Evolutionary conservation across 2,329 filamentous ascomycete genomes (phyloP).

Genomic region (Drechmeria coniospora): DNA sequence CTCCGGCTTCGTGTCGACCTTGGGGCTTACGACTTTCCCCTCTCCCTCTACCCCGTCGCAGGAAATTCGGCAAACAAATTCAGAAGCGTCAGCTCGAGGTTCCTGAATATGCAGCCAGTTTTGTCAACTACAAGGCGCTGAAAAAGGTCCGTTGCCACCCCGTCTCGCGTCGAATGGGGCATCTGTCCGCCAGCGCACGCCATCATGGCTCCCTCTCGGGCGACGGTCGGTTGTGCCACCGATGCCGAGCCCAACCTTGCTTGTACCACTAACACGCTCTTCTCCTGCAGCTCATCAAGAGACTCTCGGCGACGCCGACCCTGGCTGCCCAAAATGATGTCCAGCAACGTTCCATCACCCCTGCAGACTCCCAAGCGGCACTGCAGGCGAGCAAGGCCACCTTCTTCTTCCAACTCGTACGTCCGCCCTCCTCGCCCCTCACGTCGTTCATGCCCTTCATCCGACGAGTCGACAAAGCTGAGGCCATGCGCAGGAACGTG

Average conservation of each 20-base stretch:
- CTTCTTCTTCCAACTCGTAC: constrained; percentile 95
- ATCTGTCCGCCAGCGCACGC: not conserved
- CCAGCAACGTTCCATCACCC: constrained; percentile 27
- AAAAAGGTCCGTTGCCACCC: constrained; percentile 59
- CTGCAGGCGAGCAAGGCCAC: constrained; percentile 95
- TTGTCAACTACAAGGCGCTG: constrained; percentile 97
- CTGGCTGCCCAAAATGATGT: constrained; percentile 60
- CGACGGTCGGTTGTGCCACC: not conserved
- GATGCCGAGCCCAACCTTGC: not conserved
- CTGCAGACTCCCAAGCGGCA: constrained; percentile 66
- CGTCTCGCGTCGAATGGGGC: not conserved
- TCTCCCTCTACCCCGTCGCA: constrained; percentile 21
- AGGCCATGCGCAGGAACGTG: constrained; percentile 72
- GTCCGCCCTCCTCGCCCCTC: not conserved
- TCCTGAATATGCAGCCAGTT: constrained; percentile 96
- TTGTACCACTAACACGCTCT: constrained; percentile 1
- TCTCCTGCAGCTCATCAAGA: constrained; percentile 75
- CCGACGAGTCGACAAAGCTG: too few species aligned
- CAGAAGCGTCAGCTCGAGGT: constrained; percentile 98
- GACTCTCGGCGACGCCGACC: constrained; percentile 80
- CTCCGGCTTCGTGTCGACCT: not conserved
- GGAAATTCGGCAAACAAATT: constrained; percentile 99
- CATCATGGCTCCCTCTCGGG: not conserved
- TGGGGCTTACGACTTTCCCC: constrained; percentile 3
- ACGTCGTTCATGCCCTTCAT: too few species aligned